Evolutionary conservation across 1,139 yeast species (phyloP).

Genomic region (Protomyces pachydermus): DNA sequence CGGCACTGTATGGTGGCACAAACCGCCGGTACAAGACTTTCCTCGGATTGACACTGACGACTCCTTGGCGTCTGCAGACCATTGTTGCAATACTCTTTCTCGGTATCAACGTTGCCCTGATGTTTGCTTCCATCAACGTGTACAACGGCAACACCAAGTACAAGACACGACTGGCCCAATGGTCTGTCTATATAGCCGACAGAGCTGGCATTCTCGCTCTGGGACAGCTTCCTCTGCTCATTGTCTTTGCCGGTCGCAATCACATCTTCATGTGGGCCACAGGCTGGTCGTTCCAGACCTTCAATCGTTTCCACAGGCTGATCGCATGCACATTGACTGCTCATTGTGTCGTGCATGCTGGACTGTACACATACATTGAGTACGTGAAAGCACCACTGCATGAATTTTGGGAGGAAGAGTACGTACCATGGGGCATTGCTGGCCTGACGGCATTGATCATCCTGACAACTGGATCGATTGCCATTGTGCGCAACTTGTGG

Average conservation of each 20-base stretch:
- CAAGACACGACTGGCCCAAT: conserved; percentile 30
- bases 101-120: conserved; percentile 43
- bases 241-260: conserved; percentile 59
- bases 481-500: conserved; percentile 40
- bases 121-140: conserved; percentile 17
- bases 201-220: conserved; percentile 57
- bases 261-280: conserved; percentile 55
- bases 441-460: conserved; percentile 41
- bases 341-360: conserved; percentile 42
- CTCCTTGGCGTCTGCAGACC: conserved; percentile 63
- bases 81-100: conserved; percentile 49
- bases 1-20: conserved; percentile 27
- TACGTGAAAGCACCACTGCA: conserved; percentile 35
- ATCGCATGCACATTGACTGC: conserved; percentile 48
- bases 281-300: conserved; percentile 57
- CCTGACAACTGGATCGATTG: conserved; percentile 37
- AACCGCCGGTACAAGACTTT: conserved; percentile 7
- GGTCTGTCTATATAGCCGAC: conserved; percentile 47
- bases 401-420: conserved; percentile 41
- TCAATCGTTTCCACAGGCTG: conserved; percentile 59
- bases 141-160: conserved; percentile 9
- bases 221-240: conserved; percentile 50
- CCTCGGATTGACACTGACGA: conserved; percentile 5
- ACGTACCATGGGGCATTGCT: conserved; percentile 47
- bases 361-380: conserved; percentile 35